Evolutionary conservation across 2,329 filamentous ascomycete genomes (phyloP).

Genomic region (Alternaria burnsii): DNA sequence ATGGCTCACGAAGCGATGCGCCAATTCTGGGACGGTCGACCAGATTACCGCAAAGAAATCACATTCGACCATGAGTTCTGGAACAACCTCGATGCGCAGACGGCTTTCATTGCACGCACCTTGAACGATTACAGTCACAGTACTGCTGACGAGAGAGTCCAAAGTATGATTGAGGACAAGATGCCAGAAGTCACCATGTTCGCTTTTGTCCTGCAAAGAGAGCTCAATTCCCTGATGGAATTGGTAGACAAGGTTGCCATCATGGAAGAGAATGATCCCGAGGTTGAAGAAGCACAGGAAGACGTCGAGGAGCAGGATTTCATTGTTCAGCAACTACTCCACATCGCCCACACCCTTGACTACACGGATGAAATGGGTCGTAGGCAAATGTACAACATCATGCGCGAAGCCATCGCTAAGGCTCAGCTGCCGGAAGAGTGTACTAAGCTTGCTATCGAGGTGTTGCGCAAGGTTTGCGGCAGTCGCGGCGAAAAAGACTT

Average conservation of each 20-base stretch:
- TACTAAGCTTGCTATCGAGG: conserved; percentile 85
- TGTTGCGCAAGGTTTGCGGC: conserved; percentile 83
- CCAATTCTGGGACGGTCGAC: conserved; percentile 93
- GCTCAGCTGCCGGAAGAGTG: conserved; percentile 90
- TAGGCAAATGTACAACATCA: conserved; percentile 91
- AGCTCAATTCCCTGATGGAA: conserved; percentile 74
- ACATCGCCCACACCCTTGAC: conserved; percentile 90
- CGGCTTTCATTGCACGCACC: conserved; percentile 87
- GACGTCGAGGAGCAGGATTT: conserved; percentile 92
- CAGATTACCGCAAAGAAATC: conserved; percentile 78
- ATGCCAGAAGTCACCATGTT: conserved; percentile 93
- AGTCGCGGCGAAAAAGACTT: conserved; percentile 83
- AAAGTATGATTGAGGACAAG: conserved; percentile 85
- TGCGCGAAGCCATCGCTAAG: conserved; percentile 84
- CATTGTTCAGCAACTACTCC: conserved; percentile 91
- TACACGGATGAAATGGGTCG: conserved; percentile 98
- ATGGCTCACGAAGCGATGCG: conserved; percentile 94
- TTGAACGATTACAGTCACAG: conserved; percentile 92
- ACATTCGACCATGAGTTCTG: conserved; percentile 78
- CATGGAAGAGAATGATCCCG: conserved; percentile 62
- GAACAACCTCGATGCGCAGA: conserved; percentile 83
- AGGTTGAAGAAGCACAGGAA: conserved; percentile 74
- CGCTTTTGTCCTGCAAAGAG: conserved; percentile 84
- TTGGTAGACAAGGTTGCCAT: conserved; percentile 64
- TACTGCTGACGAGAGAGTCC: conserved; percentile 76